Percentiles rank a stretch among this genome's conserved stretches.
Conservation (phyloP, 148 eudicot genomes). For the Nepenthes mirabilis region DNA sequence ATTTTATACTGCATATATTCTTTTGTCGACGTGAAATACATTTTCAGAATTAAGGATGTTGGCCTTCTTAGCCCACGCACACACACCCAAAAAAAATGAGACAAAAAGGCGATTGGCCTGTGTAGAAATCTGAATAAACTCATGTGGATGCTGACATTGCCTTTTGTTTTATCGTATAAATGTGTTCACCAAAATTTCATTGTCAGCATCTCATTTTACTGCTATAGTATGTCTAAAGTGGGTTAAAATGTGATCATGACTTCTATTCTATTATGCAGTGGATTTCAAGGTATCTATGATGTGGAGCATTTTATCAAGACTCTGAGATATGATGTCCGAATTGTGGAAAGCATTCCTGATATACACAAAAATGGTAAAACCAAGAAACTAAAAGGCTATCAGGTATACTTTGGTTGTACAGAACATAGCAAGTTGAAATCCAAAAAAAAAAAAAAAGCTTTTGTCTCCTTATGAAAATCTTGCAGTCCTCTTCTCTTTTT, state of each 20-base stretch:
- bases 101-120: no score
- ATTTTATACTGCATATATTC: no score
- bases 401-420: constrained; percentile 25
- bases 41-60: no score
- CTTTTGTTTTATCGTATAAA: no score
- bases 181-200: no score
- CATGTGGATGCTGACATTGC: no score
- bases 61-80: no score
- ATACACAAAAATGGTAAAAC: constrained; percentile 60
- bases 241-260: constrained; percentile 2
- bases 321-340: constrained; percentile 58
- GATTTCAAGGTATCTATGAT: constrained; percentile 87
- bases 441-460: not conserved
- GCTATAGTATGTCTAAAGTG: not conserved
- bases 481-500: constrained; percentile 1
- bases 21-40: no score
- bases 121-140: no score
- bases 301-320: constrained; percentile 82
- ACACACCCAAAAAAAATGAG: no score
- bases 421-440: no score
- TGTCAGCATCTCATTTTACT: not conserved
- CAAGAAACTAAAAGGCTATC: constrained; percentile 66
- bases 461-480: not conserved
- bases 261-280: constrained; percentile 34
- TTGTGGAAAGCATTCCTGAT: constrained; percentile 69